These are phyloP conservation scores for Orbilia blumenaviensis DNA, from an alignment of 2,329 filamentous ascomycete genomes.

Conservation along the genomic window DNA sequence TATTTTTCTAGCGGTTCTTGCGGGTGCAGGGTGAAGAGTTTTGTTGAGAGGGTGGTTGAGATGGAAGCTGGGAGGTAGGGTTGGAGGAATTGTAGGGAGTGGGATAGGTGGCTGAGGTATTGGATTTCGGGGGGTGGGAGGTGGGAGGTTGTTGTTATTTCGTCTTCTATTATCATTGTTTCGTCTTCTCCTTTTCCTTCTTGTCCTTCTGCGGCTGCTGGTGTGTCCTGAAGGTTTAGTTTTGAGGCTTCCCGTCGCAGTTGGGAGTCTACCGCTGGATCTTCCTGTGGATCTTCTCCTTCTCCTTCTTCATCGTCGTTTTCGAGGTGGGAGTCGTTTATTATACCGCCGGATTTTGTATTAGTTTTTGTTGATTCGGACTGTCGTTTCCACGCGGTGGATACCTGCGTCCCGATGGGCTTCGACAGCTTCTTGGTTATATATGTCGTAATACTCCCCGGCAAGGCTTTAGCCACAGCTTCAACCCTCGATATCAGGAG, in stretches of 20 bases:
- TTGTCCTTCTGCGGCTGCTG: constrained; percentile 11
- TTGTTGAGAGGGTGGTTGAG: not conserved
- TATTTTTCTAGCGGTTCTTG: constrained; percentile 37
- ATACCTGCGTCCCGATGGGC: constrained; percentile 52
- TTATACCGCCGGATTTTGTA: not conserved
- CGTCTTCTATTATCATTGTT: not conserved
- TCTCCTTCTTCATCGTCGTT: constrained; percentile 21
- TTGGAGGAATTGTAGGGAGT: constrained; percentile 45
- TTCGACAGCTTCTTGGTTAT: constrained; percentile 56
- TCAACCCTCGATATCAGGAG: constrained; percentile 46
- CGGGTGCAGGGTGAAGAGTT: not conserved
- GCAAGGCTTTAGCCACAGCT: constrained; percentile 34
- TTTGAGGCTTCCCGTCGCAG: constrained; percentile 46
- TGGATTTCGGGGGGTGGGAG: constrained; percentile 38
- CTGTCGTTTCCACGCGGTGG: constrained; percentile 32
- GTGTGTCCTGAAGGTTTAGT: constrained; percentile 38
- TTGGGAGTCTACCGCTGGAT: constrained; percentile 63
- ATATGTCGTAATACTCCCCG: constrained; percentile 20
- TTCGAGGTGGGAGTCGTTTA: constrained; percentile 41
- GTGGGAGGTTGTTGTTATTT: too few species aligned
- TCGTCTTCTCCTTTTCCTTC: too few species aligned
- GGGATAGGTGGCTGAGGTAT: constrained; percentile 18
- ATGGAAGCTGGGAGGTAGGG: constrained; percentile 41
- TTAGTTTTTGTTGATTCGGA: not conserved
- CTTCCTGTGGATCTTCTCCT: too few species aligned